Evolutionary conservation across 495 filamentous ascomycete genomes (phyloP), one percentile per base, ranked within the genome.

Genomic region (Xylaria bambusicola): DNA sequence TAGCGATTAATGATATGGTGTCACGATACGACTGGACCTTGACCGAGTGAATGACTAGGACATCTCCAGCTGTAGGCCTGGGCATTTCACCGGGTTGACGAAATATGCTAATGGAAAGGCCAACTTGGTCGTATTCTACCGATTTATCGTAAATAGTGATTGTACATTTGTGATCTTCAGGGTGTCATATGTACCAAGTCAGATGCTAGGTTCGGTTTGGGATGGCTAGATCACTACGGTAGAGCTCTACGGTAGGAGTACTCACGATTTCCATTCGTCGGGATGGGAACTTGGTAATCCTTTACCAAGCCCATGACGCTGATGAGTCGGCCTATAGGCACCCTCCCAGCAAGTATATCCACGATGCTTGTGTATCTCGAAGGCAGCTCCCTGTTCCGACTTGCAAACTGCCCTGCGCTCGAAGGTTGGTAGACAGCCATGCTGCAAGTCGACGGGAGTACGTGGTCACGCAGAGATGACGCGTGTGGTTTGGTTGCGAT

Each of bases 221-320:
- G n/a, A 13, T 13, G 15, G 1, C n/a, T 27, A 33, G 3, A 8
- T 38, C 36, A 38, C 36, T 3, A 15, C 13, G 36, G 3, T 21
- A 44, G 20, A 51, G 26, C 36, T 21, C 12, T 10, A 50, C 3
- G n/a, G 21, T 12, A 47, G 42, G 23, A 24, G 2, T 6, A 62
- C 75, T 58, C 73, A 79, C 81, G 79, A 6, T 24, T 54, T 50
- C 74, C 70, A n/a, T 27, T 64, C 15, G 79, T 80, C 6, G 66
- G 26, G 0, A 71, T 73, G 1, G 82, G 78, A 5, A 67, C 60
- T 36, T 73, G 75, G 46, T 69, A 73, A 48, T 87, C 84, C 38
- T 68, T 78, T 0, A 82, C 72, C 20, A 83, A 45, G 24, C 82
- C 82, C 26, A 83, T 71, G 31, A 83, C 73, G 60, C 66, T 75